Evolutionary conservation across 208 protist species (phyloP), one percentile per base, ranked within the genome.

Genomic region (Trypanosoma melophagium): DNA sequence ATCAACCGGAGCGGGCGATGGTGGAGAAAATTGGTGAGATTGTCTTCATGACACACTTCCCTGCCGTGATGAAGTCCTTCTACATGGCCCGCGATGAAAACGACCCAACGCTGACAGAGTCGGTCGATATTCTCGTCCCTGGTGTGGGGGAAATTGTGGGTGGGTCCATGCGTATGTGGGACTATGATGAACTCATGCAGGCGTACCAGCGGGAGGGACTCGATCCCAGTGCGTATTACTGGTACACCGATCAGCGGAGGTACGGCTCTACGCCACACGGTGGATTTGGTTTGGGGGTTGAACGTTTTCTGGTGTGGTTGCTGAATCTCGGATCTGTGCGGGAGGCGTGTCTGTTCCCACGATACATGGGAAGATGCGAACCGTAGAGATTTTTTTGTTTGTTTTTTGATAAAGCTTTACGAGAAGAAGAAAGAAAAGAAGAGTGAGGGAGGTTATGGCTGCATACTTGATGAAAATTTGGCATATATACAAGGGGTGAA

Each of bases 91-190:
- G 89, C 35, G 93, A 90, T 80, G 76, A 84, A 2, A 67, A 76
- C 3, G 92, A 98, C 71, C 52, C 38, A 12, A 80, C 74, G 10
- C 78, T 98, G 45, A 98, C 97, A 41, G 95, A 98, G 81, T 96
- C 88, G 19, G 87, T 98, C 2, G 98, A 99, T 67, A 76, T 99
- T 3, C 87, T 99, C 7, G 96, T 98, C 16, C 98, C 98, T 49
- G 97, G 97, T 65, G 91, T 99, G 49, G 98, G 98, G 42, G 98
- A 99, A 79, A 97, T 99, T 74, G 94, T 99, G 14, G 98, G 98
- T 50, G 98, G 98, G 14, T 98, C 92, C 16, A 99, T 99, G 98
- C 85, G 98, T 89, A 97, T 98, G 75, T 93, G 80, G 62, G 74
- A 96, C 60, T 92, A 97, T 58, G 83, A 99, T 2, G 87, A 98